These are phyloP conservation scores for Aspergillus glaucus DNA, from an alignment of 2,329 filamentous ascomycete species.

Conservation along the genomic window DNA sequence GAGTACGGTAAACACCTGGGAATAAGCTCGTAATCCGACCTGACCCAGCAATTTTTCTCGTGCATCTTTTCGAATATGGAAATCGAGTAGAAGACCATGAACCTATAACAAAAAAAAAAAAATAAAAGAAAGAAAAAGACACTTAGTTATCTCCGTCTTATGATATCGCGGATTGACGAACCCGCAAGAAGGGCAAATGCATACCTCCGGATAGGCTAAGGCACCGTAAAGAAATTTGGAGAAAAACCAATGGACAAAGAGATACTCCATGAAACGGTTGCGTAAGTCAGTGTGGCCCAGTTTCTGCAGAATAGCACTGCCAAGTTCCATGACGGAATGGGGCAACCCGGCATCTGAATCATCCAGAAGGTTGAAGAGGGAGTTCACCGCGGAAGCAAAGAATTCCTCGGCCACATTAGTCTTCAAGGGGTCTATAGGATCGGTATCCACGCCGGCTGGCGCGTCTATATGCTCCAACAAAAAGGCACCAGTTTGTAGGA, in stretches of 20 bases:
- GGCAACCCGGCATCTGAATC: conserved; percentile 85
- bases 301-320: conserved; percentile 73
- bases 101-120: conserved; percentile 36
- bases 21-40: conserved; percentile 72
- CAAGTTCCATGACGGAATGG: conserved; percentile 74
- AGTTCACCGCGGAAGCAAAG: conserved; percentile 72
- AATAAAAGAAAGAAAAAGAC: background rate
- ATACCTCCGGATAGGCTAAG: conserved; percentile 81
- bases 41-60: conserved; percentile 68
- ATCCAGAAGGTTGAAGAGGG: conserved; percentile 78
- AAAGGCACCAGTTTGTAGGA: conserved; percentile 87
- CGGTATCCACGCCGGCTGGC: conserved; percentile 64
- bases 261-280: conserved; percentile 70
- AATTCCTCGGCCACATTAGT: conserved; percentile 81
- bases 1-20: conserved; percentile 69
- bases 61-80: conserved; percentile 86
- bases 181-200: background rate
- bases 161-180: background rate
- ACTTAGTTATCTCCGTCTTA: conserved; percentile 24
- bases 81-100: conserved; percentile 67
- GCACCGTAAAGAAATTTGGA: conserved; percentile 77
- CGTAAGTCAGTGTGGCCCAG: conserved; percentile 63
- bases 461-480: conserved; percentile 79
- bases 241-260: conserved; percentile 89
- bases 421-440: conserved; percentile 63